Evolutionary conservation across 192 early-diverging fungal species (phyloP), one percentile per base, ranked within the genome.

Genomic region (Entrophospora sp.): DNA sequence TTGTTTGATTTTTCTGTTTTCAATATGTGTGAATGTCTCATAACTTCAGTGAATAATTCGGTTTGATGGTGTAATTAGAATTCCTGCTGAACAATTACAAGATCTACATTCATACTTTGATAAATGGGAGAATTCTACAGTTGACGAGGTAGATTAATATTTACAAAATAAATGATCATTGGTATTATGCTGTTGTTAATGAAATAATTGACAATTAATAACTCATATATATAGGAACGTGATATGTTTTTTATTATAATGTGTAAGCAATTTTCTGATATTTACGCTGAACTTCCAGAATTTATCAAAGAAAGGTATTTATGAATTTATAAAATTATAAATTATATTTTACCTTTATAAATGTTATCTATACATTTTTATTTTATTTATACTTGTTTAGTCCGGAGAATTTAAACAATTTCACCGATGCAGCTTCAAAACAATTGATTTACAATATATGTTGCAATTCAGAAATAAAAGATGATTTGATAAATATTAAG

Each of bases 361-460:
- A 53, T 7, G 27, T 7, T 1, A 16, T 16, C n/a, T 16, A 10
- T 53, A n/a, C n/a, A n/a, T n/a, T n/a, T n/a, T n/a, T n/a, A n/a
- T n/a, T n/a, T n/a, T n/a, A n/a, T n/a, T n/a, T n/a, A n/a, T 7
- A 5, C 20, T 61, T 25, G 30, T 25, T 43, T 32, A 66, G 58
- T 24, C 40, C 76, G 37, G 57, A 60, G 10, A 64, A 75, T 63
- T 53, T 66, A 16, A 36, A 60, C 20, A 52, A 52, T 7, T 71
- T 78, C 13, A 71, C 75, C 14, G 53, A 59, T 25, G 32, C 67
- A 22, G 36, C 76, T 2, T 61, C 75, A 24, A 73, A 70, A 45
- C 66, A 73, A 0, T 66, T 76, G 31, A 59, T 73, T 25, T 32
- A 45, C 10, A 71, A 67, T n/a, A 70, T 76, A 34, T 52, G 70